Conservation (phyloP, 2,329 filamentous ascomycete species). For the Sporothrix schenckii region DNA sequence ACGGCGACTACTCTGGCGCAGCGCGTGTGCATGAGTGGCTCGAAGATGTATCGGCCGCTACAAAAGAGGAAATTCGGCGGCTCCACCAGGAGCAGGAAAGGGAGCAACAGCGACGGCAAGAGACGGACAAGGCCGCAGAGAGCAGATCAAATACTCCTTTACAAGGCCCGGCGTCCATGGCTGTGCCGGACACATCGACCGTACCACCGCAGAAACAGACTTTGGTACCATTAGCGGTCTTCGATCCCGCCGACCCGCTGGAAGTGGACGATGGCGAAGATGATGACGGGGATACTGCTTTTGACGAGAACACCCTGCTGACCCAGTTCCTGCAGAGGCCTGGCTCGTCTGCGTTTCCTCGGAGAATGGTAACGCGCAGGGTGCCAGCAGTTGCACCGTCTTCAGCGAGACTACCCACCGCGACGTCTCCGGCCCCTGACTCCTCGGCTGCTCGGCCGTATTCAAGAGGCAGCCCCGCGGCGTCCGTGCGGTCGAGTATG, state of each 20-base stretch:
- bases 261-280: slow-evolving; percentile 26
- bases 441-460: not conserved
- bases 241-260: not conserved
- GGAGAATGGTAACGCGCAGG: not conserved
- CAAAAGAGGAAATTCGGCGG: slow-evolving; percentile 30
- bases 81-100: slow-evolving; percentile 11
- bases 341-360: not conserved
- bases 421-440: not conserved
- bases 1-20: slow-evolving; percentile 34
- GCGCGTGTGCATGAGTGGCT: slow-evolving; percentile 30
- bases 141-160: not conserved
- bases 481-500: slow-evolving; percentile 20
- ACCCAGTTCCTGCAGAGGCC: not conserved
- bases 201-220: not conserved
- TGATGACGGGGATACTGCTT: not conserved
- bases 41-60: slow-evolving; percentile 10
- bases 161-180: not conserved
- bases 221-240: not conserved
- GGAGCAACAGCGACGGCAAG: not conserved
- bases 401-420: not conserved
- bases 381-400: not conserved
- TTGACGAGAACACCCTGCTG: not conserved
- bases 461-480: slow-evolving; percentile 19
- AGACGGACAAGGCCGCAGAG: not conserved
- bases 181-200: no score